phyloP scores from a whole-genome alignment of 192 early-diverging fungal species.

The Geranomyces variabilis region DNA sequence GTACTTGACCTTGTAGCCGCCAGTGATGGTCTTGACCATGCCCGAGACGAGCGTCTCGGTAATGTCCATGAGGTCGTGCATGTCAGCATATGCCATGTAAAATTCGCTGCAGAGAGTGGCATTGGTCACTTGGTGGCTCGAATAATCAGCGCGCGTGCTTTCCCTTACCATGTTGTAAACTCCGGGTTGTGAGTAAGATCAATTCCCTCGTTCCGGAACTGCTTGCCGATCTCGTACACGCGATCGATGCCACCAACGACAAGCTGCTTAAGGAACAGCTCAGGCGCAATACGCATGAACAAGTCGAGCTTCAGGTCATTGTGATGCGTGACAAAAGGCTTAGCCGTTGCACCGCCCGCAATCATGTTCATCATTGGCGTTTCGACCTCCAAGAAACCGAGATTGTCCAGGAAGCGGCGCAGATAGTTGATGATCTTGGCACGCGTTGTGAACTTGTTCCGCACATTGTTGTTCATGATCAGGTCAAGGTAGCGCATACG shows the following conservation, averaged over 20 bases:
- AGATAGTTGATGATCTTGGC: slow-evolving; percentile 96
- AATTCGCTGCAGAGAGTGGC: no score
- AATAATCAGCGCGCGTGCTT: no score
- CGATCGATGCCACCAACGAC: slow-evolving; percentile 98
- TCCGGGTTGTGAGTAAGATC: slow-evolving; percentile 99
- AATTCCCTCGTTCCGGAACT: slow-evolving; percentile 99
- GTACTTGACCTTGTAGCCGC: slow-evolving; percentile 89
- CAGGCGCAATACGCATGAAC: slow-evolving; percentile 98
- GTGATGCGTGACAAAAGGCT: slow-evolving; percentile 99
- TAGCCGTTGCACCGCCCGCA: slow-evolving; percentile 90
- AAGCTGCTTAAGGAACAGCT: slow-evolving; percentile 97
- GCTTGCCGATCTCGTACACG: slow-evolving; percentile 98
- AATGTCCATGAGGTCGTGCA: slow-evolving; percentile 95
- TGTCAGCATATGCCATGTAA: slow-evolving; percentile 99
- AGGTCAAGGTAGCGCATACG: slow-evolving; percentile 97
- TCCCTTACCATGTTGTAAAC: slow-evolving; percentile 82
- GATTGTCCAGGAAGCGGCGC: slow-evolving; percentile 90
- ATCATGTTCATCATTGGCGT: slow-evolving; percentile 99
- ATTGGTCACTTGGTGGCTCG: no score
- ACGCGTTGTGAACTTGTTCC: slow-evolving; percentile 92
- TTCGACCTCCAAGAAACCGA: slow-evolving; percentile 97
- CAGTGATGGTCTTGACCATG: slow-evolving; percentile 93
- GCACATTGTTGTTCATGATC: slow-evolving; percentile 97
- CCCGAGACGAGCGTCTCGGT: slow-evolving; percentile 88
- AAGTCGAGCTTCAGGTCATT: slow-evolving; percentile 98